Evolutionary conservation across 2,329 filamentous ascomycete species (phyloP).

Genomic region (Penicillium polonicum): DNA sequence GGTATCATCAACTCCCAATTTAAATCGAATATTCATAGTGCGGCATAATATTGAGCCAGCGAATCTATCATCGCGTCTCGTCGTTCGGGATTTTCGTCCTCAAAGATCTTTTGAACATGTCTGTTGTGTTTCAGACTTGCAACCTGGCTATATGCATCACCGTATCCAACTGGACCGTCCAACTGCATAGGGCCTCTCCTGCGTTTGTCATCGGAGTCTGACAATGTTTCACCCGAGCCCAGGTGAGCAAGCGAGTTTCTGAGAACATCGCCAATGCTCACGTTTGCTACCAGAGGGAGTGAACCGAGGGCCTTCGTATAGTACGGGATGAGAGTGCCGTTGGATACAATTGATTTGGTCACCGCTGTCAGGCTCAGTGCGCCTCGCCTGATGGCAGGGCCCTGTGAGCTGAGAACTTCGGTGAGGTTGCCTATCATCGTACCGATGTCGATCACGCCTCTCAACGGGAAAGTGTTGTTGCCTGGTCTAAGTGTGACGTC

Average conservation of each 20-base stretch:
- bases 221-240: not conserved
- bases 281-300: constrained; percentile 16
- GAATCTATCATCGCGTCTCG: constrained; percentile 20
- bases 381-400: constrained; percentile 11
- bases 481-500: constrained; percentile 22
- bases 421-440: constrained; percentile 16
- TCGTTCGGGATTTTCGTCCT: constrained; percentile 8
- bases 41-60: constrained; percentile 11
- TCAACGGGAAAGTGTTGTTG: constrained; percentile 22
- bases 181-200: not conserved
- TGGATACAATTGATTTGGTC: constrained; percentile 13
- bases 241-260: constrained; percentile 19
- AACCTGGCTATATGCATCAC: constrained; percentile 5
- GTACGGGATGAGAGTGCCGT: constrained; percentile 20
- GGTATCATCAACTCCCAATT: not conserved
- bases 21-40: constrained; percentile 7
- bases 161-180: not conserved
- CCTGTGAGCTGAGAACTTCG: constrained; percentile 18
- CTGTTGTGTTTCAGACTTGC: constrained; percentile 14
- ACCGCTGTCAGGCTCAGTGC: constrained; percentile 16
- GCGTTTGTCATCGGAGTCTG: constrained; percentile 3
- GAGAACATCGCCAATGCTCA: constrained; percentile 18
- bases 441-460: constrained; percentile 18
- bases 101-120: constrained; percentile 16
- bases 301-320: constrained; percentile 21